A percentile compares a stretch with the other conserved stretches of the same genome.
phyloP scores from a whole-genome alignment of 2,329 filamentous ascomycete species.

The Metarhizium robertsii region DNA sequence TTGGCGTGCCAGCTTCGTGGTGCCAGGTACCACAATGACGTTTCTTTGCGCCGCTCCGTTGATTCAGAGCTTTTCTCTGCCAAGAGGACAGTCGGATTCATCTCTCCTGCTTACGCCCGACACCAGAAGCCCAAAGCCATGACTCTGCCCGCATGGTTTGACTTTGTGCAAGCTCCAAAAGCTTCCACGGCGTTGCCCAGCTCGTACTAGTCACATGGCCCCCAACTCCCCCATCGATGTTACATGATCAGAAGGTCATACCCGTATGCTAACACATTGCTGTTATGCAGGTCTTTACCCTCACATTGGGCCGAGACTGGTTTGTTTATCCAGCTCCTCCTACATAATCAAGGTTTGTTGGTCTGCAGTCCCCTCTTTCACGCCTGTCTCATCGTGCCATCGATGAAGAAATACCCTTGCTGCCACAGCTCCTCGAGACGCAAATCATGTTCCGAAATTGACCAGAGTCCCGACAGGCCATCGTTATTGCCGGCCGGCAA shows the following conservation, averaged over 20 bases:
- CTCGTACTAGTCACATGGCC: neutral
- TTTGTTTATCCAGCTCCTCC: neutral
- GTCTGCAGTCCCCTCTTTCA: neutral
- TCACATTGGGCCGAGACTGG: neutral
- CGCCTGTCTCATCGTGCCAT: too few species aligned
- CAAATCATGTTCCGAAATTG: neutral
- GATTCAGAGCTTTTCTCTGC: neutral
- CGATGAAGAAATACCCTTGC: neutral
- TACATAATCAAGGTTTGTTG: neutral
- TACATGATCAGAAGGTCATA: neutral
- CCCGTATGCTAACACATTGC: neutral
- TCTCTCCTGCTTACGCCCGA: neutral
- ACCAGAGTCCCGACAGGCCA: neutral
- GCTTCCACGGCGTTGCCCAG: neutral
- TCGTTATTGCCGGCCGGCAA: neutral
- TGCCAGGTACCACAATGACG: neutral
- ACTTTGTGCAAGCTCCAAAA: neutral
- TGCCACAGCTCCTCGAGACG: neutral
- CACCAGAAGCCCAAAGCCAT: neutral
- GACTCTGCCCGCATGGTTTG: neutral
- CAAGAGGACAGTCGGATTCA: neutral
- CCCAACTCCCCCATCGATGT: neutral
- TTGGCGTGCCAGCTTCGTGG: neutral
- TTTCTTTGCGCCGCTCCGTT: neutral
- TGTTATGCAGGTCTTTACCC: neutral